These are phyloP conservation scores for Balamuthia mandrillaris DNA, from an alignment of 208 protist genomes.

Conservation along the genomic window DNA sequence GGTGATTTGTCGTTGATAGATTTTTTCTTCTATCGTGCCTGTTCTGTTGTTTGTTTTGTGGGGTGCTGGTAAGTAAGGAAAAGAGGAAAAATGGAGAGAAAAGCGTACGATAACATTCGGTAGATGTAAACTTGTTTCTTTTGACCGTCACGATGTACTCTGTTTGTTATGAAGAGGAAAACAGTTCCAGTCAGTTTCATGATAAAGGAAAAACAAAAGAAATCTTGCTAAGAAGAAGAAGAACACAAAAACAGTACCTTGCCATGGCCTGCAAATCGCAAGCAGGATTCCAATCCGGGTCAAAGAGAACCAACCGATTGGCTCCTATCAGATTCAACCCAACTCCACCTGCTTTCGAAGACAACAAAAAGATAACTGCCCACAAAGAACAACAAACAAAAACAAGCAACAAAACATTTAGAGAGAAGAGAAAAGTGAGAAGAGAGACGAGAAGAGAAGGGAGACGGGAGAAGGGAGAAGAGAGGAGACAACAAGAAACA, in stretches of 20 bases:
- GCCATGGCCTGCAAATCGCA: conserved; percentile 66
- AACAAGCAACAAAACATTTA: no score
- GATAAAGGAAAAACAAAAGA: background rate
- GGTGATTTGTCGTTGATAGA: conserved; percentile 95
- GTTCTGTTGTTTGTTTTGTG: background rate
- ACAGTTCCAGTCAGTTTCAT: background rate
- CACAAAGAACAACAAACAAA: no score
- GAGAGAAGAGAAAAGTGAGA: no score
- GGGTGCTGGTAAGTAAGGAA: background rate
- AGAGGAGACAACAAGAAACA: background rate
- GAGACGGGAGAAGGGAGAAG: background rate
- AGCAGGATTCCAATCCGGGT: conserved; percentile 89
- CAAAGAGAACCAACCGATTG: conserved; percentile 93
- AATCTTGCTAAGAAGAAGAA: background rate
- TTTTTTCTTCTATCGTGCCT: conserved; percentile 94
- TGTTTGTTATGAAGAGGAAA: no score
- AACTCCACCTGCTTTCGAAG: conserved; percentile 93
- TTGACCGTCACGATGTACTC: conserved; percentile 96
- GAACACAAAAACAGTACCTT: no score
- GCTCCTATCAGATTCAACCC: conserved; percentile 97
- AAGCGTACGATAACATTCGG: no score
- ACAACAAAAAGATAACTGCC: conserved; percentile 88
- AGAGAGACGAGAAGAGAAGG: background rate
- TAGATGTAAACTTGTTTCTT: conserved; percentile 73
- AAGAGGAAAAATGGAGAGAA: no score